These are phyloP conservation scores for Globisporangium spiculum DNA, from an alignment of 352 stramenopile species.

Conservation along the genomic window DNA sequence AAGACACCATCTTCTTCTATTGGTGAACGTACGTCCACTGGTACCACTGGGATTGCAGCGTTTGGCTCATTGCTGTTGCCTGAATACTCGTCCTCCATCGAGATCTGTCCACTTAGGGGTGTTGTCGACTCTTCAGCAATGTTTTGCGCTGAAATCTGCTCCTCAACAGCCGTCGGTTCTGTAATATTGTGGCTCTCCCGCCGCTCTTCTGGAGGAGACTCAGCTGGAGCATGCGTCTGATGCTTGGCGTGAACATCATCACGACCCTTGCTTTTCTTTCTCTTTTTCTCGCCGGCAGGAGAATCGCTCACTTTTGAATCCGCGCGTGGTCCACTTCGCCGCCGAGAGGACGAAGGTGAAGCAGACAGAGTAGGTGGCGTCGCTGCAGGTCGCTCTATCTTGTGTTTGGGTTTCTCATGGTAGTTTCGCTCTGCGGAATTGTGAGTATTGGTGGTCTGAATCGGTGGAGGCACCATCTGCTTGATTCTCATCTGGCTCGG, in stretches of 20 bases:
- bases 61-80: neutral
- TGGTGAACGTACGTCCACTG: neutral
- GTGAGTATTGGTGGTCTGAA: slow-evolving; percentile 4
- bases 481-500: slow-evolving; percentile 20
- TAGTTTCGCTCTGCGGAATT: neutral
- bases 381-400: neutral
- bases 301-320: slow-evolving; percentile 5
- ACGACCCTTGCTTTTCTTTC: slow-evolving; percentile 5
- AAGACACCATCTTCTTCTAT: neutral
- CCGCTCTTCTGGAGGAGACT: neutral
- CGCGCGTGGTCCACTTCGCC: slow-evolving; percentile 6
- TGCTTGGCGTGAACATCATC: slow-evolving; percentile 6
- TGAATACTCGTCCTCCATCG: neutral
- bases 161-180: neutral
- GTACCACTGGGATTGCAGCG: neutral
- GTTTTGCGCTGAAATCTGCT: neutral
- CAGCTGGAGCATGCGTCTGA: neutral
- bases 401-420: neutral
- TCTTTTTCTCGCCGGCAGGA: neutral
- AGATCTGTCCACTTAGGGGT: too few relatives aligned
- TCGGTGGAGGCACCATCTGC: neutral
- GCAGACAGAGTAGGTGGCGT: neutral
- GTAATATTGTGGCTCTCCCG: neutral
- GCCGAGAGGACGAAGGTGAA: neutral
- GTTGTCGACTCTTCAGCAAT: neutral